A percentile compares a stretch with the other conserved stretches of the same genome.
Conservation (phyloP, 106 monocot species). For the Phalaenopsis equestris region DNA sequence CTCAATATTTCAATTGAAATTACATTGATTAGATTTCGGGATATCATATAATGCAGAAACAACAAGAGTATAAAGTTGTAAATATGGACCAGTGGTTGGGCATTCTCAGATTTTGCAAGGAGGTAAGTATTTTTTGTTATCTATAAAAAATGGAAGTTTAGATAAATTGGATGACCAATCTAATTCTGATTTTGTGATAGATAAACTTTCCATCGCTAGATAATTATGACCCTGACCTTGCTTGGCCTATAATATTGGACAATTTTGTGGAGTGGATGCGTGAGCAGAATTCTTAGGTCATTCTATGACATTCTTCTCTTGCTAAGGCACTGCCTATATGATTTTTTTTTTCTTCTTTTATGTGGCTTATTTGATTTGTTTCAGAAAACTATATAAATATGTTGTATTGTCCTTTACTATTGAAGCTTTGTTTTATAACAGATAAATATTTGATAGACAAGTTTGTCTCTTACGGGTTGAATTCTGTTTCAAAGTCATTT, state of each 20-base stretch:
- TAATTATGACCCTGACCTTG: slow-evolving; percentile 70
- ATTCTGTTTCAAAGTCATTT: too few relatives aligned
- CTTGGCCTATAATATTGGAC: slow-evolving; percentile 95
- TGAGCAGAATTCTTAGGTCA: neutral
- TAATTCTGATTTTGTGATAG: slow-evolving; percentile 25
- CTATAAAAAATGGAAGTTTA: neutral
- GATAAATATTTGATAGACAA: too few relatives aligned
- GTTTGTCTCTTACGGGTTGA: too few relatives aligned
- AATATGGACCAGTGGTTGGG: slow-evolving; percentile 94
- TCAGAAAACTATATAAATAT: neutral
- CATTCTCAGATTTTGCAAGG: slow-evolving; percentile 79
- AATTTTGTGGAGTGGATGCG: slow-evolving; percentile 90
- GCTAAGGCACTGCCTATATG: neutral
- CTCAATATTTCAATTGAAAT: too few relatives aligned
- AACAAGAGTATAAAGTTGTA: slow-evolving; percentile 90
- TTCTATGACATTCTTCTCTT: neutral
- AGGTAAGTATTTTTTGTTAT: slow-evolving; percentile 31
- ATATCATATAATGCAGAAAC: slow-evolving; percentile 34
- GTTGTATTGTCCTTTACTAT: neutral
- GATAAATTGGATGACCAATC: neutral
- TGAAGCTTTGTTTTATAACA: neutral
- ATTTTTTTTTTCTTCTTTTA: neutral
- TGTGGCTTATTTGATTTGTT: neutral
- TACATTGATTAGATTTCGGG: neutral
- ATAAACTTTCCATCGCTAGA: slow-evolving; percentile 84